These are phyloP conservation scores for Drosera capensis DNA, from an alignment of 148 eudicot species.

Conservation along the genomic window DNA sequence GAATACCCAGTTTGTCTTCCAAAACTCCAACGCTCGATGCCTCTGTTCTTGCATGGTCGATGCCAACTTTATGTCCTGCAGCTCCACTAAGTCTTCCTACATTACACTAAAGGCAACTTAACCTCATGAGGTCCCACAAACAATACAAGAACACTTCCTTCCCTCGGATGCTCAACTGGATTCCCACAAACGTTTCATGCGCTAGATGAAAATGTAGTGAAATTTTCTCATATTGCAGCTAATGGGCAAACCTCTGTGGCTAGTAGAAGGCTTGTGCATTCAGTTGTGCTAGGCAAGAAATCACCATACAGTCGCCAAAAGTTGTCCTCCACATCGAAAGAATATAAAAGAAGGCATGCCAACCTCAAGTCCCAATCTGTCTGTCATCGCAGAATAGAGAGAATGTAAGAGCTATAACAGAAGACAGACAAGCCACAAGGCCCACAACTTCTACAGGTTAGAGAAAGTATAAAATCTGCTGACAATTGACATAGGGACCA, in stretches of 20 bases:
- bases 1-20: slow-evolving; percentile 98
- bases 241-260: slow-evolving; percentile 64
- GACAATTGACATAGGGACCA: too few relatives aligned
- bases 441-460: neutral
- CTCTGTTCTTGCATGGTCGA: slow-evolving; percentile 50
- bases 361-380: slow-evolving; percentile 96
- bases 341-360: slow-evolving; percentile 84
- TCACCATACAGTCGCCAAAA: slow-evolving; percentile 95
- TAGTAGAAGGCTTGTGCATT: slow-evolving; percentile 82
- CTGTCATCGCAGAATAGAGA: slow-evolving; percentile 35
- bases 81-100: slow-evolving; percentile 85
- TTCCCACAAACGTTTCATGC: neutral
- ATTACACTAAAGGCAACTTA: slow-evolving; percentile 8
- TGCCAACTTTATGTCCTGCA: slow-evolving; percentile 71
- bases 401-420: slow-evolving; percentile 2
- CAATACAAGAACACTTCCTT: neutral
- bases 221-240: neutral
- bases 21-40: slow-evolving; percentile 66
- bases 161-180: neutral
- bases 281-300: slow-evolving; percentile 78
- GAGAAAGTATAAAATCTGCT: neutral
- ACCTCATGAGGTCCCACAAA: neutral
- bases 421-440: neutral
- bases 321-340: slow-evolving; percentile 73
- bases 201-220: neutral